Evolutionary conservation across 192 early-diverging fungal species (phyloP).

Genomic region (Powellomyces hirtus): DNA sequence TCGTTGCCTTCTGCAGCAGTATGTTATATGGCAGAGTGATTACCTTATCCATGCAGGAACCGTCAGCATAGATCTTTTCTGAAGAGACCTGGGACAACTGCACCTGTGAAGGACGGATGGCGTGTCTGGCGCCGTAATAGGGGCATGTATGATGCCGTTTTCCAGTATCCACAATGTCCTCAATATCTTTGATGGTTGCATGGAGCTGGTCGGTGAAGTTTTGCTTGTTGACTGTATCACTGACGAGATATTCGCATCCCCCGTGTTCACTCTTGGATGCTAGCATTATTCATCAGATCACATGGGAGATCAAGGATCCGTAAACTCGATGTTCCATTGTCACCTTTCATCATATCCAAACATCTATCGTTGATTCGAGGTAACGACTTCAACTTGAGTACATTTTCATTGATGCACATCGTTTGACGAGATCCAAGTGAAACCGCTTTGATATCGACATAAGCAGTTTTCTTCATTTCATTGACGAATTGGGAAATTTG

Average conservation of each 20-base stretch:
- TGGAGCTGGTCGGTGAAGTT: constrained; percentile 16
- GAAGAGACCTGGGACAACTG: too few relatives aligned
- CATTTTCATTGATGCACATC: constrained; percentile 77
- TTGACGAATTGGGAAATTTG: constrained; percentile 86
- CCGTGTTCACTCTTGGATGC: neutral
- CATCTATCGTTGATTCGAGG: constrained; percentile 76
- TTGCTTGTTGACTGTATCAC: neutral
- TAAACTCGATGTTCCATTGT: neutral
- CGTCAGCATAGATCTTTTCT: neutral
- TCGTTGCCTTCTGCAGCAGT: constrained; percentile 67
- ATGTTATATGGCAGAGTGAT: constrained; percentile 90
- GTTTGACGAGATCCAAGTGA: constrained; percentile 80
- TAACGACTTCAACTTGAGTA: constrained; percentile 50
- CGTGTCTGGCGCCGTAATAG: constrained; percentile 77
- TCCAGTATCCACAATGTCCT: constrained; percentile 74
- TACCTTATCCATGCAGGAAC: constrained; percentile 40
- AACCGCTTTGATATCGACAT: constrained; percentile 58
- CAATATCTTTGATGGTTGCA: constrained; percentile 68
- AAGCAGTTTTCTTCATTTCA: constrained; percentile 80
- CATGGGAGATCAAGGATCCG: neutral
- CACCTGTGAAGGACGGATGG: constrained; percentile 53
- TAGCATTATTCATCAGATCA: too few relatives aligned
- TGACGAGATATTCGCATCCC: constrained; percentile 9
- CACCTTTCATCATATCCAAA: constrained; percentile 76
- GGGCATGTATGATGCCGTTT: constrained; percentile 61